Percentiles rank a stretch among this genome's conserved stretches.
phyloP scores from a whole-genome alignment of 768 basidiomycete genomes.

The Lactarius vividus region DNA sequence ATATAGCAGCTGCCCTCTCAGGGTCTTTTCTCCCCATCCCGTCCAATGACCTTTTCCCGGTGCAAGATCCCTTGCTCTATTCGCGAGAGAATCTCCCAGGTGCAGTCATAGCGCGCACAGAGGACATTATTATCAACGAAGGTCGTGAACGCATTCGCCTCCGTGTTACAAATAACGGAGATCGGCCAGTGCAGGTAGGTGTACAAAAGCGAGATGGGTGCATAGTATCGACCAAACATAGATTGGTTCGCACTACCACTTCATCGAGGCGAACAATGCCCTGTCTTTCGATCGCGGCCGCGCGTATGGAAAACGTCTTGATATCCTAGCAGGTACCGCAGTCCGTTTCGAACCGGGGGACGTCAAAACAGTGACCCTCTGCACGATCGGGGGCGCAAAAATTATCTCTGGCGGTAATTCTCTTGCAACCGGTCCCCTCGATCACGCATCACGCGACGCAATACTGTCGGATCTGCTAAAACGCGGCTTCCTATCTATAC shows the following conservation, averaged over 20 bases:
- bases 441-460: constrained; percentile 42
- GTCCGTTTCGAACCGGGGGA: constrained; percentile 97
- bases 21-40: constrained; percentile 92
- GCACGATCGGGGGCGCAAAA: constrained; percentile 69
- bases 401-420: constrained; percentile 78
- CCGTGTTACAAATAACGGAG: constrained; percentile 85
- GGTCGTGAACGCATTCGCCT: constrained; percentile 67
- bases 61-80: constrained; percentile 47
- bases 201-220: constrained; percentile 6
- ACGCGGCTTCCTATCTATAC: constrained; percentile 66
- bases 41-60: constrained; percentile 59
- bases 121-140: constrained; percentile 71
- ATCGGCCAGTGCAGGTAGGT: constrained; percentile 86
- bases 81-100: constrained; percentile 63
- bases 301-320: constrained; percentile 82
- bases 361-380: constrained; percentile 76
- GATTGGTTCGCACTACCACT: constrained; percentile 95
- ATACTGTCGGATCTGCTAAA: constrained; percentile 50
- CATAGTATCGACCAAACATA: constrained; percentile 33
- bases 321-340: constrained; percentile 93
- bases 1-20: constrained; percentile 83
- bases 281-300: constrained; percentile 79
- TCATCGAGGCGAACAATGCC: constrained; percentile 82
- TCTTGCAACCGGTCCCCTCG: constrained; percentile 57
- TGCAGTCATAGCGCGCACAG: constrained; percentile 64